Conservation (phyloP, 2,329 filamentous ascomycete species). For the Pyrenochaeta sp. region DNA sequence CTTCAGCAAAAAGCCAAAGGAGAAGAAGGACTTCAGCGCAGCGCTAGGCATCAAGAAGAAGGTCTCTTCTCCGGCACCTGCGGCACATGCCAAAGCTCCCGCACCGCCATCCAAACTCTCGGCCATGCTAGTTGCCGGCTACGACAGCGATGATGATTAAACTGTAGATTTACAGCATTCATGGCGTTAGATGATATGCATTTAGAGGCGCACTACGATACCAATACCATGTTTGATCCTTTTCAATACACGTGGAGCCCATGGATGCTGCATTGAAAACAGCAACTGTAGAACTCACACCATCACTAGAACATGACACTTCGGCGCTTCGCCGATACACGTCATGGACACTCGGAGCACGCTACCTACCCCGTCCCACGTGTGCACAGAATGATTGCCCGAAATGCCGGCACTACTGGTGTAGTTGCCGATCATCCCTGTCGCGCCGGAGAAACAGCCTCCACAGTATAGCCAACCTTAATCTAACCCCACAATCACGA, state of each 20-base stretch:
- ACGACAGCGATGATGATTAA: constrained; percentile 41
- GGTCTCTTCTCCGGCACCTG: constrained; percentile 15
- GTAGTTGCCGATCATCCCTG: constrained; percentile 1
- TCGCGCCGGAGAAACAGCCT: constrained; percentile 10
- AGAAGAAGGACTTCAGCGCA: constrained; percentile 83
- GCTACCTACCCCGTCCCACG: background rate
- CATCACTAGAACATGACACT: background rate
- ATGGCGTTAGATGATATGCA: background rate
- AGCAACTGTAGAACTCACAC: background rate
- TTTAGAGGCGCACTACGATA: constrained; percentile 2
- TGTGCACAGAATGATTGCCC: constrained; percentile 1
- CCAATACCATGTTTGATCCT: constrained; percentile 1
- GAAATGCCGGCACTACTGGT: constrained; percentile 8
- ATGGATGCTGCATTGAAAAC: background rate
- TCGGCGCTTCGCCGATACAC: too few species aligned
- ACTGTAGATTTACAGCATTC: background rate
- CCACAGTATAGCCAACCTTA: constrained; percentile 9
- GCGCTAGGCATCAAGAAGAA: constrained; percentile 79
- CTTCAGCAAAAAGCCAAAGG: constrained; percentile 81
- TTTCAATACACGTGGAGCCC: background rate
- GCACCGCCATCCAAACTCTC: constrained; percentile 30
- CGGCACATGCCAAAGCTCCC: constrained; percentile 15
- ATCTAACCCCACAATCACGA: constrained; percentile 13
- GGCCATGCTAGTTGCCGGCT: constrained; percentile 37
- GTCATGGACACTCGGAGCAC: background rate